phyloP scores from a whole-genome alignment of 768 basidiomycete species.

The Rhodotorula toruloides region DNA sequence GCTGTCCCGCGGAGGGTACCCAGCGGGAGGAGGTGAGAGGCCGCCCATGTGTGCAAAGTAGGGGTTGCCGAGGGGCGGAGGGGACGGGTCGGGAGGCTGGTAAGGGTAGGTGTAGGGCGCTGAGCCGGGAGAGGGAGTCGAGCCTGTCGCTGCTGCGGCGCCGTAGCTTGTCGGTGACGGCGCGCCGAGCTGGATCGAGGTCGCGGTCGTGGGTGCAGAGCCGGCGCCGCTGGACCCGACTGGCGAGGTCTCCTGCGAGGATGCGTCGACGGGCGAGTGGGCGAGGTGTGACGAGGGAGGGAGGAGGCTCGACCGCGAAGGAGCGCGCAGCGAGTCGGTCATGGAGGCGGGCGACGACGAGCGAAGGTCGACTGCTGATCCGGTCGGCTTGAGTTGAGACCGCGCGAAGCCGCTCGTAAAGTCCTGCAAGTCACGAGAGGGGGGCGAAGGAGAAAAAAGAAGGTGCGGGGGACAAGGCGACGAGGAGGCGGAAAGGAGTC shows the following conservation, averaged over 20 bases:
- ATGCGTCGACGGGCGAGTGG: neutral
- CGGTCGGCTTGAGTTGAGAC: constrained; percentile 6
- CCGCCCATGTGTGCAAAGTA: constrained; percentile 15
- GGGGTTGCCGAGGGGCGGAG: constrained; percentile 27
- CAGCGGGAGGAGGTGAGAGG: neutral
- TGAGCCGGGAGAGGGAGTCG: constrained; percentile 6
- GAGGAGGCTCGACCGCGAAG: constrained; percentile 14
- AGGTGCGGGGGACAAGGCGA: neutral
- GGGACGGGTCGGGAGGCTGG: constrained; percentile 34
- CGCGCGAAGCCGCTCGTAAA: constrained; percentile 23
- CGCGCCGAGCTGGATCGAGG: neutral
- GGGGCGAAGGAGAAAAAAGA: neutral
- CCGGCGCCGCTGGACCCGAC: constrained; percentile 4
- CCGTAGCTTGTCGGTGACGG: neutral
- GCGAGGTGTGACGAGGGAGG: neutral
- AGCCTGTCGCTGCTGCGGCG: neutral
- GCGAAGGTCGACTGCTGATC: constrained; percentile 25
- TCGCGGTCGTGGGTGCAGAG: constrained; percentile 7
- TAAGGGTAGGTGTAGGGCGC: constrained; percentile 23
- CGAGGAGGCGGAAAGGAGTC: neutral
- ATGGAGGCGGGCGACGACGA: constrained; percentile 16
- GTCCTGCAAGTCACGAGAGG: constrained; percentile 5
- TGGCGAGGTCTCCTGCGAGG: constrained; percentile 13
- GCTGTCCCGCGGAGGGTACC: neutral
- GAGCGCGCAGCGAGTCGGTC: constrained; percentile 11